Evolutionary conservation across 352 stramenopile species (phyloP).

Genomic region (Phytophthora rubi): DNA sequence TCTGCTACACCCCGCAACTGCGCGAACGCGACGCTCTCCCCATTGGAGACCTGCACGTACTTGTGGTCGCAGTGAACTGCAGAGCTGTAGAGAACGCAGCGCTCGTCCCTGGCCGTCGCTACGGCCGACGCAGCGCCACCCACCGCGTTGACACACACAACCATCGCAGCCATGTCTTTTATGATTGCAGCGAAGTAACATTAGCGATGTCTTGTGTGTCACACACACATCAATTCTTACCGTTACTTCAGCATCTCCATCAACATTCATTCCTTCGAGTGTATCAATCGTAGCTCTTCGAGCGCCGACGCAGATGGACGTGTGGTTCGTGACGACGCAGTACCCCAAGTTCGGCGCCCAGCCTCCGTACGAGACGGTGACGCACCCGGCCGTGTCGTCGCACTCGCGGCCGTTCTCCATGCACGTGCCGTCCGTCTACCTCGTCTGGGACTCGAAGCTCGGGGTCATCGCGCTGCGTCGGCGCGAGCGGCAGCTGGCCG

Average conservation of each 20-base stretch:
- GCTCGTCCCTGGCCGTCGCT: constrained; percentile 21
- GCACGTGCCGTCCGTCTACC: constrained; percentile 64
- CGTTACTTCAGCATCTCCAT: constrained; percentile 6
- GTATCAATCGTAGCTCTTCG: no score
- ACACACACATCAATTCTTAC: constrained; percentile 10
- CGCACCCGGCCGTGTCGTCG: constrained; percentile 58
- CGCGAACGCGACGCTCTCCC: constrained; percentile 26
- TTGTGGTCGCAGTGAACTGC: constrained; percentile 10
- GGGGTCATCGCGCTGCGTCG: constrained; percentile 78
- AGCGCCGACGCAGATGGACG: constrained; percentile 55
- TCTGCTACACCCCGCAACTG: constrained; percentile 14
- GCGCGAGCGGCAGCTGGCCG: constrained; percentile 65
- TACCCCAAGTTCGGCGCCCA: constrained; percentile 55
- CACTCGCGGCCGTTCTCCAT: constrained; percentile 60
- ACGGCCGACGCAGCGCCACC: constrained; percentile 3
- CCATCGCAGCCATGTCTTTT: constrained; percentile 30
- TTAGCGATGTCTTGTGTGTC: not conserved
- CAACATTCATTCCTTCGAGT: constrained; percentile 6
- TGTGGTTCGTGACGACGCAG: constrained; percentile 71
- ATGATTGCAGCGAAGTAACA: constrained; percentile 4
- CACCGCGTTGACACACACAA: not conserved
- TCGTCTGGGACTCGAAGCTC: constrained; percentile 71
- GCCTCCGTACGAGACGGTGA: constrained; percentile 65
- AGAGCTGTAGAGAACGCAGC: constrained; percentile 40
- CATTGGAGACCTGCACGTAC: constrained; percentile 26